Conservation (phyloP, 2,329 filamentous ascomycete species). For the Fusarium albosuccineum region DNA sequence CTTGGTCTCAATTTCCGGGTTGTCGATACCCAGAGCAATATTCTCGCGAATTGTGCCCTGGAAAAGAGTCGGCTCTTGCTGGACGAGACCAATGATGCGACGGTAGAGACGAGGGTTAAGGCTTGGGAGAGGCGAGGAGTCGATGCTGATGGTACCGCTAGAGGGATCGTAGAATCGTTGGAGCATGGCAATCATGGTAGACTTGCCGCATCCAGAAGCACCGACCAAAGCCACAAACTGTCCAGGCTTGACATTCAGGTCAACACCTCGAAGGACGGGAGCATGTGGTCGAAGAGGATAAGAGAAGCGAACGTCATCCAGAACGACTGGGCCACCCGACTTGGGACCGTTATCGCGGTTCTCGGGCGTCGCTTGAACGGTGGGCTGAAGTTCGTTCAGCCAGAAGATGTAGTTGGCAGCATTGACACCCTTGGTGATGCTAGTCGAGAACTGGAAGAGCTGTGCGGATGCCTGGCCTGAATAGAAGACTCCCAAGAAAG, state of each 20-base stretch:
- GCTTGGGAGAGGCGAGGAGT: constrained; percentile 55
- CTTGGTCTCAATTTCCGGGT: constrained; percentile 22
- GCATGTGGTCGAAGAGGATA: constrained; percentile 66
- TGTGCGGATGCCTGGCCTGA: constrained; percentile 57
- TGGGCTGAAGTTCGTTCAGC: constrained; percentile 58
- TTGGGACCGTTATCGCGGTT: constrained; percentile 55
- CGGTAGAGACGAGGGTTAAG: constrained; percentile 65
- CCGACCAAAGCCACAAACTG: constrained; percentile 69
- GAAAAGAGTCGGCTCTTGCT: constrained; percentile 76
- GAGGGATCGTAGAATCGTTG: constrained; percentile 60
- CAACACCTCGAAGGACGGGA: constrained; percentile 58
- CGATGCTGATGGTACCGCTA: constrained; percentile 62
- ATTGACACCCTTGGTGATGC: constrained; percentile 63
- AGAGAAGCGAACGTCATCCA: constrained; percentile 71
- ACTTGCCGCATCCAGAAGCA: constrained; percentile 68
- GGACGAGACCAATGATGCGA: constrained; percentile 65
- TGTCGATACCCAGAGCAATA: constrained; percentile 63
- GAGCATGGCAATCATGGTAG: constrained; percentile 68
- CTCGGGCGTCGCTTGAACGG: constrained; percentile 56
- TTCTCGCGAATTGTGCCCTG: constrained; percentile 86
- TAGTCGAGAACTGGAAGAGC: constrained; percentile 63
- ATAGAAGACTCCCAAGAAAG: constrained; percentile 65
- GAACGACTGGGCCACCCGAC: constrained; percentile 55
- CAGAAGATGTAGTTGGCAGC: constrained; percentile 65
- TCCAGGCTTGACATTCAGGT: constrained; percentile 54